phyloP scores from a whole-genome alignment of 2,329 filamentous ascomycete genomes.

The Ophiognomonia clavigignenti-juglandacearum region DNA sequence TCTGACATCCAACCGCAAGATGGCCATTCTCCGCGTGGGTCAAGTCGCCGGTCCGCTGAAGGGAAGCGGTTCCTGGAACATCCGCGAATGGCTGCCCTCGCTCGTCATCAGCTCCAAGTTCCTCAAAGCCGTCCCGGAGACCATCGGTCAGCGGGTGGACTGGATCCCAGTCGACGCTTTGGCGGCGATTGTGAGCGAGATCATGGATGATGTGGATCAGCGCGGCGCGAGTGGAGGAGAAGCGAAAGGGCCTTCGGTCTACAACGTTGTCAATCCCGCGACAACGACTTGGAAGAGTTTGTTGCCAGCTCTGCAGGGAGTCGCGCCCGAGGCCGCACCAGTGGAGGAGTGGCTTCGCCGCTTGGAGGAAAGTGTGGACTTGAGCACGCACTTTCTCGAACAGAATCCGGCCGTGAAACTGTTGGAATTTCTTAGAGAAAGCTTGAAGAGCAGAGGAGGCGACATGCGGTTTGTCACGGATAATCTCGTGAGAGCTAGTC shows the following conservation, averaged over 20 bases:
- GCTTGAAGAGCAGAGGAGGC: not conserved
- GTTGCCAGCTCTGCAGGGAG: slow-evolving; percentile 4
- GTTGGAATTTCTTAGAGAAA: slow-evolving; percentile 9
- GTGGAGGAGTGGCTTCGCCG: slow-evolving; percentile 7
- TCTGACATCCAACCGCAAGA: slow-evolving; percentile 5
- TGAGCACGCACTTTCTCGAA: slow-evolving; percentile 6
- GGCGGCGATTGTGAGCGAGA: slow-evolving; percentile 20
- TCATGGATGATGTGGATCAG: slow-evolving; percentile 17
- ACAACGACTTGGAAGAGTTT: slow-evolving; percentile 5
- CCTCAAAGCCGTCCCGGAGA: slow-evolving; percentile 19
- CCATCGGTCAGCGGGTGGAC: slow-evolving; percentile 21
- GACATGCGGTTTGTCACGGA: slow-evolving; percentile 5
- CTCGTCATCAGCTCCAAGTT: slow-evolving; percentile 23
- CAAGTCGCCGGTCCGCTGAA: slow-evolving; percentile 23
- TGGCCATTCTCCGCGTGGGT: slow-evolving; percentile 20
- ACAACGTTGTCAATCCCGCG: slow-evolving; percentile 10
- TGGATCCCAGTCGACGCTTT: slow-evolving; percentile 25
- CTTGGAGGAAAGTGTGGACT: slow-evolving; percentile 4
- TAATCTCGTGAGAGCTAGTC: slow-evolving; percentile 5
- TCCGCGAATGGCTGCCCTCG: slow-evolving; percentile 24
- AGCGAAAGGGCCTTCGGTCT: not conserved
- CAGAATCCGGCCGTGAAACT: slow-evolving; percentile 12
- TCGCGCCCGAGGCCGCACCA: slow-evolving; percentile 3
- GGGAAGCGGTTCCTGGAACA: slow-evolving; percentile 22
- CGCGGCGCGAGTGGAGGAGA: too few species aligned